Percentiles rank a stretch among this genome's conserved stretches.
phyloP scores from a whole-genome alignment of 2,329 filamentous ascomycete genomes.

The Phyllachora maydis region DNA sequence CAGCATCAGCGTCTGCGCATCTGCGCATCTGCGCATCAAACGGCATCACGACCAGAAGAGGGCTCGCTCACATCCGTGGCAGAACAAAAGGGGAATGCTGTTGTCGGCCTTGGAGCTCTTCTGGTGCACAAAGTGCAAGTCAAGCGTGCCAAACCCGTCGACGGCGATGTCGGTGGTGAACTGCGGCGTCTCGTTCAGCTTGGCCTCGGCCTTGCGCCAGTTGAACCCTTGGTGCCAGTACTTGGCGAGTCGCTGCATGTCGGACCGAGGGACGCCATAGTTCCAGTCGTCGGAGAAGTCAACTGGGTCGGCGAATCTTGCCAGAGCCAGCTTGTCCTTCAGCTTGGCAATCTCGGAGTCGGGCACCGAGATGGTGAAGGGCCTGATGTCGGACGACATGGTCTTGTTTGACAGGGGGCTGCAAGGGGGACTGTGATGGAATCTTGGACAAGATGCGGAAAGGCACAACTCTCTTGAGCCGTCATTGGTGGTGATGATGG shows the following conservation, averaged over 20 bases:
- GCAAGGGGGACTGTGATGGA: no score
- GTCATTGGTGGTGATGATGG: no score
- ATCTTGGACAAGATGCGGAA: no score
- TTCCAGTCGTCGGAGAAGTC: slow-evolving; percentile 15
- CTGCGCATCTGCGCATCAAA: no score
- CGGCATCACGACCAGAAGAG: no score
- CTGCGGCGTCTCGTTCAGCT: slow-evolving; percentile 39
- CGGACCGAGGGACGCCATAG: slow-evolving; percentile 36
- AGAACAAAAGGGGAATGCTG: slow-evolving; percentile 44
- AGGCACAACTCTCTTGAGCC: no score
- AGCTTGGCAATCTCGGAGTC: no score
- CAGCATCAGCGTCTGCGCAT: no score
- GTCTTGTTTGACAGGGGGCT: no score
- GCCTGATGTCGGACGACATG: no score
- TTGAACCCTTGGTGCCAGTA: slow-evolving; percentile 37
- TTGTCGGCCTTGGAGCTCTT: slow-evolving; percentile 21
- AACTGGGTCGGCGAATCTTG: slow-evolving; percentile 7
- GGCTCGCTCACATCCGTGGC: no score
- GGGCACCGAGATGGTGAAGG: no score
- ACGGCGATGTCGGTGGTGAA: slow-evolving; percentile 30
- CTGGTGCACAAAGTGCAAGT: slow-evolving; percentile 45
- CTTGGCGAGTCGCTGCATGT: slow-evolving; percentile 34
- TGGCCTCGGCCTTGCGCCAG: slow-evolving; percentile 37
- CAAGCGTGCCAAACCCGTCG: slow-evolving; percentile 34
- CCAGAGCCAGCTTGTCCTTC: slow-evolving; percentile 28